Evolutionary conservation across 2,329 filamentous ascomycete species (phyloP), one percentile per base, ranked within the genome.

Genomic region (Venturiaceae sp.): DNA sequence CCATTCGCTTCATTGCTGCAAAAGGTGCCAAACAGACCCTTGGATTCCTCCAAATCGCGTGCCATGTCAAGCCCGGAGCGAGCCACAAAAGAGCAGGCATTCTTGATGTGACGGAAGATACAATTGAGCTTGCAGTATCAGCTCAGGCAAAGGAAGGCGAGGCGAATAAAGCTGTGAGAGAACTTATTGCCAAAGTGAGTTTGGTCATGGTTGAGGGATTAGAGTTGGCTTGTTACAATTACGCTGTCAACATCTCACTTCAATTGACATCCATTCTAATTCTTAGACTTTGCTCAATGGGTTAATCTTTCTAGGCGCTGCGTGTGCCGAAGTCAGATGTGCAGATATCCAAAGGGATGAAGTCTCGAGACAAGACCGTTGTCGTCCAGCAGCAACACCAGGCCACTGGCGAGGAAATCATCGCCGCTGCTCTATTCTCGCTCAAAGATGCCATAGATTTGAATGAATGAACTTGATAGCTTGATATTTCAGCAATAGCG

Each of bases 31-130:
- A 64, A 58, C 34, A 53, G 41, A 60, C 16, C 11, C 52, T 26
- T 9, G 61, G 59, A 21, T 62, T 71, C 1, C 68, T 90, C 19
- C 80, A 84, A 57, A 72, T 90, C 33, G 76, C 80, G 28, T 88
- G 87, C 67, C 83, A 81, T 63, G 81, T 90, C 59, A 88, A 86
- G 61, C 83, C 87, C 0, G 83, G 85, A 3, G 80, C 82, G 13
- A 83, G 76, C 67, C 82, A 80, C 30, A 75, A 75, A 26, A 80
- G 84, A 34, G 80, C 87, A 64, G 86, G 86, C 14, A 75, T 90
- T 47, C 66, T 74, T 2, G 74, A 76, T 0, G 70, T 90, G 3
- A 78, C 78, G 0, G 77, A 83, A 26, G 76, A 81, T 6, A 73
- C 72, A 2, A 77, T 90, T 52, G 80, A 87, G 60, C 68, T 90